Conservation (phyloP, 257 asterid species). For the Rauvolfia tetraphylla region DNA sequence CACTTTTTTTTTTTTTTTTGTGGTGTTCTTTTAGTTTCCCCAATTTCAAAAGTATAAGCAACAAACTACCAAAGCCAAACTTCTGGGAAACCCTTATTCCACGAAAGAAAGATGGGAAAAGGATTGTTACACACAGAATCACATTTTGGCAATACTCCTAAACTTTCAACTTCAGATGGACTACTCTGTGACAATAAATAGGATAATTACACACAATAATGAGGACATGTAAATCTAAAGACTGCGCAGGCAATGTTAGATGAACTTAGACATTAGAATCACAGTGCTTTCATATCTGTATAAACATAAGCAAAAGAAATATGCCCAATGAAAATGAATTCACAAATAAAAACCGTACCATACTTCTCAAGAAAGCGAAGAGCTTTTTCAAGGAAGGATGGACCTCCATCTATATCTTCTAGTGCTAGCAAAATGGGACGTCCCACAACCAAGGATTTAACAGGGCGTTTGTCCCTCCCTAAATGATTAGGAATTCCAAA, state of each 20-base stretch:
- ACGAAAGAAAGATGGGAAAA: background rate
- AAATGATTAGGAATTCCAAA: constrained; percentile 27
- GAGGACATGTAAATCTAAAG: background rate
- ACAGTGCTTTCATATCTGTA: background rate
- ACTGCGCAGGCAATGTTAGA: background rate
- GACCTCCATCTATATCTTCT: constrained; percentile 95
- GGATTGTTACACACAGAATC: background rate
- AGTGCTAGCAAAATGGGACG: constrained; percentile 90
- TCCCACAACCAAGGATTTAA: constrained; percentile 89
- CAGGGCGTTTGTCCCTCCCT: constrained; percentile 92
- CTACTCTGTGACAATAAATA: background rate
- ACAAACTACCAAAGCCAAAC: background rate
- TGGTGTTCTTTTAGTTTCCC: background rate
- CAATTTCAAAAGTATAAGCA: background rate
- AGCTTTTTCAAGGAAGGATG: constrained; percentile 94
- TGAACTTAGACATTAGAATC: constrained; percentile 1
- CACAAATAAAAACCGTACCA: constrained; percentile 43
- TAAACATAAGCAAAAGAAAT: background rate
- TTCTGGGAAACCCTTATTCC: background rate
- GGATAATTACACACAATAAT: background rate
- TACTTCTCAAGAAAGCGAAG: constrained; percentile 82
- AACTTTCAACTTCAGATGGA: background rate
- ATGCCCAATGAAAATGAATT: background rate
- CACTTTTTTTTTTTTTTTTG: no score
- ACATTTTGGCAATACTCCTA: background rate